phyloP scores from a whole-genome alignment of 2,329 filamentous ascomycete genomes.

The Didymella arachidicola region DNA sequence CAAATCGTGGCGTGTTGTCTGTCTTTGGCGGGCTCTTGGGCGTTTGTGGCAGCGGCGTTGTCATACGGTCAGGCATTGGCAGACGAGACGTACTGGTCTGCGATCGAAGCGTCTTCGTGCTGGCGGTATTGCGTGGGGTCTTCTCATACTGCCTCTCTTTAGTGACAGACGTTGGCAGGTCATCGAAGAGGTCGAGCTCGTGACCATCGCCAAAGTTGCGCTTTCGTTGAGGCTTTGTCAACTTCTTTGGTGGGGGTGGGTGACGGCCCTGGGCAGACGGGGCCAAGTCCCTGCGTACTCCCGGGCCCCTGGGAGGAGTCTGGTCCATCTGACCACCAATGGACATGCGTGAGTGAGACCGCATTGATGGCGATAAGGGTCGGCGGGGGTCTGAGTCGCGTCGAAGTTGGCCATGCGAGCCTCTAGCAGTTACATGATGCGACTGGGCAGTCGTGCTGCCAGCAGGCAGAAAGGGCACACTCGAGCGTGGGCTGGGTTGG shows the following conservation, averaged over 20 bases:
- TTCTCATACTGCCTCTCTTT: conserved; percentile 85
- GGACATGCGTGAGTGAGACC: conserved; percentile 58
- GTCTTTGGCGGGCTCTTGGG: conserved; percentile 64
- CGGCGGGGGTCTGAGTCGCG: conserved; percentile 77
- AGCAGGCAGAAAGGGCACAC: conserved; percentile 79
- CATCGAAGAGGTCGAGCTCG: conserved; percentile 92
- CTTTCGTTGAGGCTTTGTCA: conserved; percentile 42
- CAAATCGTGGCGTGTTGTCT: conserved; percentile 67
- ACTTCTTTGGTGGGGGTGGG: conserved; percentile 63
- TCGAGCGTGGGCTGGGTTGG: conserved; percentile 67
- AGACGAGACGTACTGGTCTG: conserved; percentile 57
- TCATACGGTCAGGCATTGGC: conserved; percentile 55
- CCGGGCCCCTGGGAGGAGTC: conserved; percentile 58
- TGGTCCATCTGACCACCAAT: conserved; percentile 59
- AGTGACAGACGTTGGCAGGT: conserved; percentile 85
- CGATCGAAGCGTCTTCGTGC: conserved; percentile 67
- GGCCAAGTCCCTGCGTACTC: conserved; percentile 55
- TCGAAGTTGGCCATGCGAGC: conserved; percentile 74
- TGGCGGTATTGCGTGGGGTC: conserved; percentile 73
- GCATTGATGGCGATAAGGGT: conserved; percentile 55
- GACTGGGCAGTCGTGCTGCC: conserved; percentile 76
- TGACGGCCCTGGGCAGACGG: conserved; percentile 60
- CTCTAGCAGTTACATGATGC: conserved; percentile 78
- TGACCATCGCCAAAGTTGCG: conserved; percentile 82
- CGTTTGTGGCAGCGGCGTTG: conserved; percentile 58